phyloP scores from a whole-genome alignment of 148 eudicot genomes.

The Oxyria digyna region DNA sequence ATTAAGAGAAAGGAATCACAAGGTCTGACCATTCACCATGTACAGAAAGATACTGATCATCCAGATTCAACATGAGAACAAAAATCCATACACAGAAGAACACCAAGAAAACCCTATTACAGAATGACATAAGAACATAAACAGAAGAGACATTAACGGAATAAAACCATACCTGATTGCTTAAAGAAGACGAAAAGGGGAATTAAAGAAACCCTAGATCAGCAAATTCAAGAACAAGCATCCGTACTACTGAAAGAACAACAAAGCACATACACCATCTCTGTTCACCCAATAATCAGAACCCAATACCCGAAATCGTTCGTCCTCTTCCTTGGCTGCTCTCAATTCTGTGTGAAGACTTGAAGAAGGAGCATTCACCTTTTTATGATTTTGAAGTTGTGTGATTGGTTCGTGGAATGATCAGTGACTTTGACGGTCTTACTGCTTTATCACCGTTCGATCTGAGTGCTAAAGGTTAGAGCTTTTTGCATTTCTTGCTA shows the following conservation, averaged over 20 bases:
- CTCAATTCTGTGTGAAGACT: background rate
- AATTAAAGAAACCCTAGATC: constrained; percentile 1
- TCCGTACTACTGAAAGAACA: background rate
- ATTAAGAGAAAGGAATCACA: background rate
- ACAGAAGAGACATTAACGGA: background rate
- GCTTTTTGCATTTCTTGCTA: background rate
- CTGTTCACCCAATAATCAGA: background rate
- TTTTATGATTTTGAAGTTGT: background rate
- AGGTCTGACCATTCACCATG: background rate
- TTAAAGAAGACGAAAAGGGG: background rate
- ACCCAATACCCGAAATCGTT: background rate
- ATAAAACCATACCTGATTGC: background rate
- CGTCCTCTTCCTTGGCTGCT: background rate
- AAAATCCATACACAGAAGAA: background rate
- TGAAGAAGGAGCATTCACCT: background rate
- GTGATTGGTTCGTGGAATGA: background rate
- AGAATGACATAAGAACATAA: background rate
- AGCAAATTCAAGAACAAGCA: background rate
- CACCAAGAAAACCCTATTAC: background rate
- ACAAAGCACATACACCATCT: background rate
- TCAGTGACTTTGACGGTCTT: constrained; percentile 1
- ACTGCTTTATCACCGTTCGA: constrained; percentile 1
- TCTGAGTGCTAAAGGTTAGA: background rate
- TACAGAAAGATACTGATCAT: background rate
- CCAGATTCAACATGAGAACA: background rate